phyloP scores from a whole-genome alignment of 805 yeast genomes.

The Candida boleticola region DNA sequence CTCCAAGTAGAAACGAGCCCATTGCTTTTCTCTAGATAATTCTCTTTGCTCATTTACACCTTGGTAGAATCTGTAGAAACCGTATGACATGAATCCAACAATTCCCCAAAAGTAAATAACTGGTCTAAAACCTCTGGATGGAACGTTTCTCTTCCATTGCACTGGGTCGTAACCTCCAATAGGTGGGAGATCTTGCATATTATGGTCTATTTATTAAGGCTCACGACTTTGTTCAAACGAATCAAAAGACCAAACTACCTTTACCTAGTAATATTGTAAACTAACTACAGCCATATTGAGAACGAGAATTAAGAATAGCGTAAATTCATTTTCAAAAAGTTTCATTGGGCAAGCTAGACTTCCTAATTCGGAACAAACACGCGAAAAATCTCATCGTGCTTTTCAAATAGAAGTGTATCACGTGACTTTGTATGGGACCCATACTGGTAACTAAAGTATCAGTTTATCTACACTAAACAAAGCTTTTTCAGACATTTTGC shows the following conservation, averaged over 20 bases:
- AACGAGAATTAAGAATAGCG: neutral
- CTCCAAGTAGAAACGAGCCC: slow-evolving; percentile 71
- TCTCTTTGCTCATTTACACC: slow-evolving; percentile 78
- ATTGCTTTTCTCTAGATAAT: slow-evolving; percentile 67
- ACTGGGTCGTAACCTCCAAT: slow-evolving; percentile 80
- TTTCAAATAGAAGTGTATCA: too few relatives aligned
- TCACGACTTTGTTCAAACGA: neutral
- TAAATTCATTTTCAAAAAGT: neutral
- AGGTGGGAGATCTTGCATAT: slow-evolving; percentile 82
- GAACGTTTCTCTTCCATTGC: slow-evolving; percentile 87
- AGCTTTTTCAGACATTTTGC: too few relatives aligned
- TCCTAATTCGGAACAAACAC: slow-evolving; percentile 1
- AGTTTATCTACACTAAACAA: too few relatives aligned
- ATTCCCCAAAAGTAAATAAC: slow-evolving; percentile 65
- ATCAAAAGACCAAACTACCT: neutral
- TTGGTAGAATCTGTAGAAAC: slow-evolving; percentile 62
- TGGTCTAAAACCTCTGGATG: slow-evolving; percentile 83
- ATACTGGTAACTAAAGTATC: too few relatives aligned
- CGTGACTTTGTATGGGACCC: too few relatives aligned
- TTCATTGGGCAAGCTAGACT: slow-evolving; percentile 5
- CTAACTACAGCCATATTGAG: too few relatives aligned
- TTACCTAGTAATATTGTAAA: neutral
- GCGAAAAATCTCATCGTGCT: too few relatives aligned
- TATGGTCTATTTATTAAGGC: neutral
- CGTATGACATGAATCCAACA: slow-evolving; percentile 63